A percentile compares a stretch with the other conserved stretches of the same genome.
Evolutionary conservation across 179 eudicot genomes (phyloP).

Genomic region (Spinacia oleracea): DNA sequence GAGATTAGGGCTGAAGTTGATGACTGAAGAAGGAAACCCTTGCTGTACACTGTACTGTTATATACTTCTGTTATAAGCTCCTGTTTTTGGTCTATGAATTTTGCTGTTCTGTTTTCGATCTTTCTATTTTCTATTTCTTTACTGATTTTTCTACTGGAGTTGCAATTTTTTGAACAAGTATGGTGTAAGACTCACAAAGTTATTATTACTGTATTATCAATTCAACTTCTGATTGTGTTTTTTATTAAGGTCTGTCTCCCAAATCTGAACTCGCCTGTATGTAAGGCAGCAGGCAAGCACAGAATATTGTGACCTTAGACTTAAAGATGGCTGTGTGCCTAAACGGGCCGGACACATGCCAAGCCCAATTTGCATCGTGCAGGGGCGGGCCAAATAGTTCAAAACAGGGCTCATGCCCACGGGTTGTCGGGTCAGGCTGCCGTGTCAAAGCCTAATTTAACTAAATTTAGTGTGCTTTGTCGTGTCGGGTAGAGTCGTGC

Average conservation of each 20-base stretch:
- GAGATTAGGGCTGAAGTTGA: slow-evolving; percentile 88
- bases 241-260: not conserved
- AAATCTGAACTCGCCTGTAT: no score
- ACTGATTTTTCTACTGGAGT: not conserved
- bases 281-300: no score
- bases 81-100: not conserved
- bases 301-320: no score
- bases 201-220: not conserved
- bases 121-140: not conserved
- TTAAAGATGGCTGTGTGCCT: no score
- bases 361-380: no score
- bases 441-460: no score
- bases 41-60: not conserved
- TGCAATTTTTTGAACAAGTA: not conserved
- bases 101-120: not conserved
- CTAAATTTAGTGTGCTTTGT: no score
- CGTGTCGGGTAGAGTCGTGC: no score
- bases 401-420: no score
- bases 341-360: no score
- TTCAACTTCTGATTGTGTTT: not conserved
- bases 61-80: not conserved
- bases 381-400: no score
- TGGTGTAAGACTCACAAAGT: not conserved
- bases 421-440: no score
- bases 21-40: slow-evolving; percentile 37